Percentiles rank a stretch among this genome's conserved stretches.
Evolutionary conservation across 2,329 filamentous ascomycete species (phyloP).

Genomic region (Metarhizium sp.): DNA sequence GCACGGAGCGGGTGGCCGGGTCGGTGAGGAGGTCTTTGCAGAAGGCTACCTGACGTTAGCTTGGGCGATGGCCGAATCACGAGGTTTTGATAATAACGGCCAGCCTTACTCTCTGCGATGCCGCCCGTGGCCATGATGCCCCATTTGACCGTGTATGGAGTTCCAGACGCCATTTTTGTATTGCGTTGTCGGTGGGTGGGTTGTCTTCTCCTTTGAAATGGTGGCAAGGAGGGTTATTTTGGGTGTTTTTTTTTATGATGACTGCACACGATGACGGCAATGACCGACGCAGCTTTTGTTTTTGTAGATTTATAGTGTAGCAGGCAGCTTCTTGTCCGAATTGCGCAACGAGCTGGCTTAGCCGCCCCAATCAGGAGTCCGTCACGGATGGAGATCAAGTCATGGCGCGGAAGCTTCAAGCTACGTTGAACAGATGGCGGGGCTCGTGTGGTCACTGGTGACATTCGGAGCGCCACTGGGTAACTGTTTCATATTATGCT

Average conservation of each 20-base stretch:
- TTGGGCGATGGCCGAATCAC: background rate
- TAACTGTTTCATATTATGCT: too few species aligned
- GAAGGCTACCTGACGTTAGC: conserved; percentile 38
- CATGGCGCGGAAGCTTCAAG: background rate
- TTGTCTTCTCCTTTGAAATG: too few species aligned
- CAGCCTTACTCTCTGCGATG: conserved; percentile 43
- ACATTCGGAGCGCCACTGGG: background rate
- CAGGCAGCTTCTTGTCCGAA: background rate
- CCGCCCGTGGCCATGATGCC: conserved; percentile 52
- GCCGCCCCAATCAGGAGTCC: background rate
- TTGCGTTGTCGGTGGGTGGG: background rate
- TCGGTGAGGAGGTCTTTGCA: conserved; percentile 70
- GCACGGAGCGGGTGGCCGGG: conserved; percentile 57
- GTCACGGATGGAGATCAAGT: background rate
- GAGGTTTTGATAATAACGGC: background rate
- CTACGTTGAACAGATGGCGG: background rate
- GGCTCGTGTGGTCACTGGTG: background rate
- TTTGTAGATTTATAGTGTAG: too few species aligned
- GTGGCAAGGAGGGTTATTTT: too few species aligned
- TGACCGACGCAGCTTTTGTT: too few species aligned
- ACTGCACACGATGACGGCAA: too few species aligned
- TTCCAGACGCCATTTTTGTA: conserved; percentile 24
- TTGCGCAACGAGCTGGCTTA: background rate
- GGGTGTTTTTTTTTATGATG: too few species aligned
- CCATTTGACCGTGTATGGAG: conserved; percentile 44